Evolutionary conservation across 202 grass and related monocot species (phyloP), one percentile per base, ranked within the genome.

Genomic region (Zizania palustris): DNA sequence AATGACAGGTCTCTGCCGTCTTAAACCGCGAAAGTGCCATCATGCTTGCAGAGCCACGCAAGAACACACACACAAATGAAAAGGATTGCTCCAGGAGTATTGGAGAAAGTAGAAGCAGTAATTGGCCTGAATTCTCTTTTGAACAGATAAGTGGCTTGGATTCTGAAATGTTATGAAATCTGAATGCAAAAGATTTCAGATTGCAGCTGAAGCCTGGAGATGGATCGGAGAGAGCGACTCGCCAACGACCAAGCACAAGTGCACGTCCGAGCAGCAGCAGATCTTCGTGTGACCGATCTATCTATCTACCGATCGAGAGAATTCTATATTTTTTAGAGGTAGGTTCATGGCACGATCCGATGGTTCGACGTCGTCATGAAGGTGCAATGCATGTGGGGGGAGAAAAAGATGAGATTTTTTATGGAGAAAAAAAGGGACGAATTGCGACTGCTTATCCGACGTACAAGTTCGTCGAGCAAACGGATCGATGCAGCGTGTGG

Each of bases 331-430:
- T 80, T 80, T 62, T 63, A 40, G 43, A 46, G 62, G 57, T 48
- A 72, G 67, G 67, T 80, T 80, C 57, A 19, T 7, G 67, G 67
- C 78, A 72, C 67, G 14, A 42, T 80, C 78, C 0, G 13, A 28
- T 42, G 51, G 67, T 56, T 72, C 35, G 12, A 50, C 56, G 57
- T 71, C 66, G 7, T 16, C 51, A 20, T 55, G 51, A 55, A 55
- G 19, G n/a, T 3, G 51, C n/a, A 48, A 16, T 44, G 46, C 55
- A 11, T 62, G 39, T 59, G 56, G 51, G 19, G 6, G 9, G 49
- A 21, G 13, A 53, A 63, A 18, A 57, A 60, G 13, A 1, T 19
- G 3, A 2, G 16, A 7, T 55, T 34, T 33, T 56, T 80, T 21
- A 72, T 54, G 57, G 5, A 22, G 13, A 80, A 63, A 80, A 80